Base-by-base conservation (phyloP, 176 grass and related monocot species). In the Themeda triandra region DNA sequence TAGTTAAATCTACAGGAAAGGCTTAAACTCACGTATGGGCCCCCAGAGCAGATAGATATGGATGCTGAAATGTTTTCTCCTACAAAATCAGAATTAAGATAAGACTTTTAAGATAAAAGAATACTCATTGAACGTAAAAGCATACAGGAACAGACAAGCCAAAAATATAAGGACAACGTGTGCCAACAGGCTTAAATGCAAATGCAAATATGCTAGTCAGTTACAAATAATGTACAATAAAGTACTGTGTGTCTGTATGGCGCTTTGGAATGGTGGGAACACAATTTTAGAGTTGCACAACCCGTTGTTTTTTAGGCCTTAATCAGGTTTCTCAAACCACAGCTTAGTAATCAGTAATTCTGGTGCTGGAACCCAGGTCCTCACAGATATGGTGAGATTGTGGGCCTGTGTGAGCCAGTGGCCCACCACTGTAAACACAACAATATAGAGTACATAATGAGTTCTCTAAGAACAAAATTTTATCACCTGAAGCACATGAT, bases 51-150 rank as follows among this genome's bases (percentile, higher is more conserved):
- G 88, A 93, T 83, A 98, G 75, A 74, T 95, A 98, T 17, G 96
- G 60, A 84, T 94, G 93, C 71, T 93, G 96, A 94, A 98, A 98
- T 71, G 96, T 98, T 95, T 94, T 93, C 73, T 90, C 92, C 93
- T 98, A 89, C 46, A 93, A 79, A 59, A 67, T 76, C 31, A 82
- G 36, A 31, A 62, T 17, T 70, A 59, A 81, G 19, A 24, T 58
- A n/a, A 58, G 56, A 24, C 23, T 11, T 59, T 41, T 45, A 73
- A 42, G 58, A 71, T 67, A 23, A 46, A 79, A 35, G 40, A 32
- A 40, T 32, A 19, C 42, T 23, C 29, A 76, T 8, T 69, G 3
- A 39, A 33, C 29, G 11, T 27, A 62, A 69, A 49, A 69, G 33
- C 39, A 82, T 77, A 71, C 30, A 71, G 62, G 39, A 83, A 53